Conservation (phyloP, 805 yeast genomes). For the Metschnikowia bowlesiae region DNA sequence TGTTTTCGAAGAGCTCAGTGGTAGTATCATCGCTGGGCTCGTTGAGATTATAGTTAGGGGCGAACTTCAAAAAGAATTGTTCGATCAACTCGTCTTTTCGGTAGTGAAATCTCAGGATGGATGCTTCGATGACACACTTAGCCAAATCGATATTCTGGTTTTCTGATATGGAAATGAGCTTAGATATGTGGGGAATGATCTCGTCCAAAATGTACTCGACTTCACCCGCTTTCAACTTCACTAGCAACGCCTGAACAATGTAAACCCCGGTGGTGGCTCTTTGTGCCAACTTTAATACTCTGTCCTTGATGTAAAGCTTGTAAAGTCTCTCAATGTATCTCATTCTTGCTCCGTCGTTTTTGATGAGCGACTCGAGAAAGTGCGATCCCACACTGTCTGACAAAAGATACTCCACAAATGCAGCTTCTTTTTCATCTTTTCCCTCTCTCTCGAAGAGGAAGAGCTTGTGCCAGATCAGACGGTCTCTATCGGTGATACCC, state of each 20-base stretch:
- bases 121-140: constrained; percentile 60
- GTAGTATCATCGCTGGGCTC: constrained; percentile 30
- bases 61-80: constrained; percentile 37
- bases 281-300: constrained; percentile 68
- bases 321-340: constrained; percentile 70
- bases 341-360: constrained; percentile 54
- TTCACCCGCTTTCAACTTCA: constrained; percentile 58
- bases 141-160: constrained; percentile 71
- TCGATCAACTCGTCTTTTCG: constrained; percentile 55
- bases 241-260: constrained; percentile 67
- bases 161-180: constrained; percentile 43
- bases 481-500: constrained; percentile 71
- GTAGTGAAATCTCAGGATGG: constrained; percentile 53
- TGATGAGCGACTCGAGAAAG: constrained; percentile 71
- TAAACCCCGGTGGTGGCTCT: constrained; percentile 83
- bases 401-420: constrained; percentile 77
- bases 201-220: constrained; percentile 59
- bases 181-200: constrained; percentile 61
- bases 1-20: constrained; percentile 59
- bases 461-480: constrained; percentile 62
- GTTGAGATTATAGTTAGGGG: constrained; percentile 32
- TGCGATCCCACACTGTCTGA: constrained; percentile 93
- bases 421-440: constrained; percentile 58
- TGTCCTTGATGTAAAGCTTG: constrained; percentile 64
- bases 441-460: constrained; percentile 50